Percentiles rank a stretch among this genome's conserved stretches.
Evolutionary conservation across 2,329 filamentous ascomycete species (phyloP).

Genomic region (Ceratocystiopsis brevicomis): DNA sequence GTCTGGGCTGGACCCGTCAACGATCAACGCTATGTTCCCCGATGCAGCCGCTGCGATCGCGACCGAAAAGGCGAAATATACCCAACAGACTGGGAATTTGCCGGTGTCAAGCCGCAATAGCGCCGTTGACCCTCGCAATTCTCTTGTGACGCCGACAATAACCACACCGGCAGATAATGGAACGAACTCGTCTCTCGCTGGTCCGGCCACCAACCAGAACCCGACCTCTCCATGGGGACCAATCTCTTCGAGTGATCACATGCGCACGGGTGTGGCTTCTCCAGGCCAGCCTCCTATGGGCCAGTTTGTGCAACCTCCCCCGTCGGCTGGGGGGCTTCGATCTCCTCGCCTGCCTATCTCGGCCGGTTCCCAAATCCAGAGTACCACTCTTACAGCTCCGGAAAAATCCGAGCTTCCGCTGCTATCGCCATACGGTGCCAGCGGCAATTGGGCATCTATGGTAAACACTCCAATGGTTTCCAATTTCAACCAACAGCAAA

Average conservation of each 20-base stretch:
- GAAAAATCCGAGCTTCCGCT: slow-evolving; percentile 67
- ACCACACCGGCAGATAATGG: slow-evolving; percentile 44
- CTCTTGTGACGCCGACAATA: slow-evolving; percentile 57
- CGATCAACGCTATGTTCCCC: slow-evolving; percentile 97
- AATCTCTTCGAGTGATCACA: slow-evolving; percentile 46
- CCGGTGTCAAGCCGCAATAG: slow-evolving; percentile 90
- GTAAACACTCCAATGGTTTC: slow-evolving; percentile 91
- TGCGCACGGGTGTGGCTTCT: slow-evolving; percentile 36
- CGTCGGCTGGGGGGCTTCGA: slow-evolving; percentile 51
- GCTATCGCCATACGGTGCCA: slow-evolving; percentile 65
- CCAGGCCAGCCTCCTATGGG: slow-evolving; percentile 75
- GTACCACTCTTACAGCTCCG: slow-evolving; percentile 55
- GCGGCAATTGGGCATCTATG: slow-evolving; percentile 96
- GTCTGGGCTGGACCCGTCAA: slow-evolving; percentile 80
- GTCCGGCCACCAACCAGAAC: slow-evolving; percentile 41
- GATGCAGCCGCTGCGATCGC: slow-evolving; percentile 97
- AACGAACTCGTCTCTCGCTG: slow-evolving; percentile 40
- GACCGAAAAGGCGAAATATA: slow-evolving; percentile 94
- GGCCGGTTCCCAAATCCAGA: slow-evolving; percentile 57
- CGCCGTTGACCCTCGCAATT: slow-evolving; percentile 56
- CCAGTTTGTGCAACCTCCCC: slow-evolving; percentile 73
- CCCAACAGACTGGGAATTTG: slow-evolving; percentile 78
- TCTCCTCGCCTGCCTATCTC: slow-evolving; percentile 59
- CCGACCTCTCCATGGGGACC: slow-evolving; percentile 66
- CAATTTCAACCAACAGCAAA: slow-evolving; percentile 51